These are phyloP conservation scores for Wickerhamomyces bovis DNA, from an alignment of 805 yeast species.

Conservation along the genomic window DNA sequence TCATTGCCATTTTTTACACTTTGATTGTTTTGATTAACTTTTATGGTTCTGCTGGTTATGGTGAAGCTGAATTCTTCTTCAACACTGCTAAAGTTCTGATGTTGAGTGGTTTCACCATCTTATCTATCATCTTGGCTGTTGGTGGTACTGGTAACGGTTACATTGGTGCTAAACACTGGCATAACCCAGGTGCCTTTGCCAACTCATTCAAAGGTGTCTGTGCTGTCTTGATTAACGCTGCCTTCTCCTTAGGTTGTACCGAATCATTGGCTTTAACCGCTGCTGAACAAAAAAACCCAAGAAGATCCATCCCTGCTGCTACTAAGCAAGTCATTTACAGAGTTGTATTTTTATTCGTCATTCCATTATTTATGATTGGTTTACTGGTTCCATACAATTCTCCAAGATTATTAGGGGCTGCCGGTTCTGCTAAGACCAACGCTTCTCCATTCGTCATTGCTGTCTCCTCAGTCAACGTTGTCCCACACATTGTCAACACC, in stretches of 20 bases:
- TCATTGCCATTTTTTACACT: conserved; percentile 46
- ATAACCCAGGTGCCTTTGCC: conserved; percentile 47
- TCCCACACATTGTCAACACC: conserved; percentile 60
- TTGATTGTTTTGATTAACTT: conserved; percentile 41
- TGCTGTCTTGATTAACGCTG: conserved; percentile 47
- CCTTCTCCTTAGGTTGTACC: conserved; percentile 57
- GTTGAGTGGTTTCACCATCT: conserved; percentile 50
- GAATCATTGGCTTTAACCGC: conserved; percentile 55
- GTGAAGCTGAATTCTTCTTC: conserved; percentile 60
- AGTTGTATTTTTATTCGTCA: conserved; percentile 42
- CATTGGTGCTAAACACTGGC: conserved; percentile 47
- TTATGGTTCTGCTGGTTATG: conserved; percentile 52
- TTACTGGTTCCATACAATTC: conserved; percentile 48
- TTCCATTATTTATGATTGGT: conserved; percentile 42
- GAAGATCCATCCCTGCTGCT: conserved; percentile 50
- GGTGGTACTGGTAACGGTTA: conserved; percentile 42
- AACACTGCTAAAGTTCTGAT: conserved; percentile 60
- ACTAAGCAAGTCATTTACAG: conserved; percentile 53
- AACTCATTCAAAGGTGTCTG: conserved; percentile 52
- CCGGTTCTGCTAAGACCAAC: conserved; percentile 31
- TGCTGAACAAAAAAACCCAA: conserved; percentile 40
- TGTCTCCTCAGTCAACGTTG: conserved; percentile 48
- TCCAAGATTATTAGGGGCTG: conserved; percentile 36
- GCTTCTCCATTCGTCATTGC: conserved; percentile 73
- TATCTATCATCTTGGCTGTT: conserved; percentile 39